Evolutionary conservation across 1,139 yeast genomes (phyloP).

Genomic region (Suhomyces kunorum): DNA sequence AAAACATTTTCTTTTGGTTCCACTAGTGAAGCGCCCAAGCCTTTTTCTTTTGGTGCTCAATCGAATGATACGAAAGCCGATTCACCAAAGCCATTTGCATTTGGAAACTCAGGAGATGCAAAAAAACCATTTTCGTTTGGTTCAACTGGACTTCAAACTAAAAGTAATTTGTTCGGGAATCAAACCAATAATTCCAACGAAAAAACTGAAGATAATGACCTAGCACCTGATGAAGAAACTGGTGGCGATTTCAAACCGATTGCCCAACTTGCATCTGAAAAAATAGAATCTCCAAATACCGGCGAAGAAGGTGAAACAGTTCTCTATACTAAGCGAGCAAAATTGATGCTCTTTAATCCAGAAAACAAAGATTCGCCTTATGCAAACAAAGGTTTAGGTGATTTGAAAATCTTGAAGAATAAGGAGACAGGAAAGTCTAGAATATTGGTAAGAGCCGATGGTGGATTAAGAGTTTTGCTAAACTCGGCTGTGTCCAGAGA

Average conservation of each 20-base stretch:
- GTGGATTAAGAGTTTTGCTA: constrained; percentile 77
- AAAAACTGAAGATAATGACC: constrained; percentile 23
- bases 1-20: background rate
- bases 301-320: constrained; percentile 86
- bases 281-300: constrained; percentile 51
- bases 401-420: constrained; percentile 67
- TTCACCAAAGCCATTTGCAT: constrained; percentile 14
- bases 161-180: background rate
- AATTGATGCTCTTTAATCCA: constrained; percentile 63
- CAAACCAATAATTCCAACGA: background rate
- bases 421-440: constrained; percentile 62
- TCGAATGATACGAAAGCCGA: constrained; percentile 4
- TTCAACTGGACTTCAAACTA: too few species aligned
- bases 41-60: constrained; percentile 8
- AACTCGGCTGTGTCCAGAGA: constrained; percentile 58
- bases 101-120: background rate
- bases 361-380: constrained; percentile 53
- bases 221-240: constrained; percentile 45
- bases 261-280: constrained; percentile 44
- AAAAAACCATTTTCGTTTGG: background rate
- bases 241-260: constrained; percentile 50
- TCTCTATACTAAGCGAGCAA: constrained; percentile 66
- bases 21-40: constrained; percentile 10
- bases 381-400: constrained; percentile 75
- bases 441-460: constrained; percentile 82